Base-by-base conservation (phyloP, 148 eudicot genomes). In the Diospyros kaki region DNA sequence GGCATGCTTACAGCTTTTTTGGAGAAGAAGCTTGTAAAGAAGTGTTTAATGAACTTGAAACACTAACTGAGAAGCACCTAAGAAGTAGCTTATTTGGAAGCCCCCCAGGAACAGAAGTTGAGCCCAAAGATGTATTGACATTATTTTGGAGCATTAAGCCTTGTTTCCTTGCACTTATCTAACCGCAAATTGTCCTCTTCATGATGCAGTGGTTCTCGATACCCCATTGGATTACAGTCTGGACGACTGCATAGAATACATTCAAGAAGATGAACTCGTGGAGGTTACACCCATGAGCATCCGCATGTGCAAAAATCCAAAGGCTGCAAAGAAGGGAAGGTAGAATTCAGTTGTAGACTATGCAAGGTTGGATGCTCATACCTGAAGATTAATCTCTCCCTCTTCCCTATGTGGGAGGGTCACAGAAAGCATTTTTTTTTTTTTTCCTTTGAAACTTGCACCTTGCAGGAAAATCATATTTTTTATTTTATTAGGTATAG, bases 201-300 rank as follows among this genome's bases (percentile, higher is more conserved):
- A 63, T 79, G 18, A 10, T 75, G 83, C 87, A 94, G 98, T 95
- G 79, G 93, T 95, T 79, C 87, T 92, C 41, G 97, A 95, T 68
- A 81, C 97, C 59, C 93, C 97, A 54, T 42, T 90, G 82, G 92
- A 89, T 44, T 95, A 86, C 74, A 95, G 98, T 84, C 84, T 95
- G 63, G 98, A 95, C 58, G 98, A 95, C 78, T 95, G 98, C 89
- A 95, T 95, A 73, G 98, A 95, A 75, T 95, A 95, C 87, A 95
- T 95, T 82, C 94, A 95, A 82, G 98, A 92, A 81, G 98, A 95
- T 78, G 98, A 95, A 79, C 89, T 95, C 43, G 98, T 95, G 78
- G 98, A 95, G 79, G 97, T 95, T 55, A 95, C 98, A 59, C 98
- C 98, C 11, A 14, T 10, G 63, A 86, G 91, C 80, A 88, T 95